Base-by-base conservation (phyloP, 345 rosid genomes). In the Eucalyptus marginata region DNA sequence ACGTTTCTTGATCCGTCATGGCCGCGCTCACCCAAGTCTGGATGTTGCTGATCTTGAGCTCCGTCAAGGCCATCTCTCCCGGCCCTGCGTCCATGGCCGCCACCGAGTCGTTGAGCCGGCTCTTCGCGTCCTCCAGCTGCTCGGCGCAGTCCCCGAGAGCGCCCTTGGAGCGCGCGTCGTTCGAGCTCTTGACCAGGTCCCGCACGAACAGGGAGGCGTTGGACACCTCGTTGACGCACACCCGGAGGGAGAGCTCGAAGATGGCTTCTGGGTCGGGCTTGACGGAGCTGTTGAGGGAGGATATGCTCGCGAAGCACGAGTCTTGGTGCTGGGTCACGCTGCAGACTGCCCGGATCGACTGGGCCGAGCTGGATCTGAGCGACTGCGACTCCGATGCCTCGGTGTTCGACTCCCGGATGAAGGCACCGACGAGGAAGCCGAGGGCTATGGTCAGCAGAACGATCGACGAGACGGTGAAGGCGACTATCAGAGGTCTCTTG, bases 251-350 rank as follows among this genome's bases (percentile, higher is more conserved):
- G 56, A 95, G 94, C 90, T 93, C 90, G 83, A 96, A 93, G 92
- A 97, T 92, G 90, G 92, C 76, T 62, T 92, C 95, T 46, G 96
- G 96, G 89, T 94, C 97, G 25, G 94, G 52, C 33, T 91, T 89
- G 4, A 89, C 31, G 0, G 96, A 84, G 90, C 81, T 36, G 87
- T 92, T 91, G 88, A 92, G 91, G 17, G 98, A 90, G 68, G 94
- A 93, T 49, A 97, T 79, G 93, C 92, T 86, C 49, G 93, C 31
- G 27, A 97, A 86, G 92, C 93, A 87, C 36, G 94, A 49, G 16
- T 94, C 90, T 2, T 95, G 98, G 90, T 94, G 92, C 71, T 79
- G 94, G 87, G 99, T 96, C 86, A 95, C 92, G 90, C 90, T 87
- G 88, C 99, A 96, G 87, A 94, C 92, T 36, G 90, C 31, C 87